These are phyloP conservation scores for Spathaspora passalidarum DNA, from an alignment of 805 yeast species.

Conservation along the genomic window DNA sequence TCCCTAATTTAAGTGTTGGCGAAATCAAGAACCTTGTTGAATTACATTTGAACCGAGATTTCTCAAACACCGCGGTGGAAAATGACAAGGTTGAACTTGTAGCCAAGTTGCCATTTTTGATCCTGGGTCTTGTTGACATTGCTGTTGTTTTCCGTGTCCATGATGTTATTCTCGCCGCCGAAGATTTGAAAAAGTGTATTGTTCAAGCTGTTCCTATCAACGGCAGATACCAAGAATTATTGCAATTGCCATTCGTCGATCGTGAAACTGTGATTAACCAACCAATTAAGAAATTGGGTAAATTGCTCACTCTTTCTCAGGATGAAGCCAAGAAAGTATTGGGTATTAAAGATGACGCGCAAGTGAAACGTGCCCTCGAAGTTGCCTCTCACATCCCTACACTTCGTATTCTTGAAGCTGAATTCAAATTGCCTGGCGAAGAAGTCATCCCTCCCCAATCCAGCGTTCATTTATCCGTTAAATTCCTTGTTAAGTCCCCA, in stretches of 20 bases:
- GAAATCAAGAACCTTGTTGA: conserved; percentile 51
- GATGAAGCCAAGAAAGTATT: conserved; percentile 54
- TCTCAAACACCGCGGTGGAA: conserved; percentile 22
- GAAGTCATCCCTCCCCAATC: conserved; percentile 64
- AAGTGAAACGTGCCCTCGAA: conserved; percentile 47
- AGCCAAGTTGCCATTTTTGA: conserved; percentile 59
- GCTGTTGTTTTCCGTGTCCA: conserved; percentile 75
- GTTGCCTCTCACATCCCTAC: conserved; percentile 68
- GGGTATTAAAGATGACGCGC: conserved; percentile 47
- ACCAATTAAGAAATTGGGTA: conserved; percentile 63
- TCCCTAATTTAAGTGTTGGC: conserved; percentile 40
- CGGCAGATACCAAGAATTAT: conserved; percentile 56
- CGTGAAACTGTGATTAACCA: conserved; percentile 40
- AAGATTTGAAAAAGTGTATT: conserved; percentile 67
- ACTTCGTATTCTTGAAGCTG: conserved; percentile 64
- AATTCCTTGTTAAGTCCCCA: conserved; percentile 74
- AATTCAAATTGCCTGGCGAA: conserved; percentile 88
- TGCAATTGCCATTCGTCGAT: conserved; percentile 79
- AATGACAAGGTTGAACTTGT: conserved; percentile 53
- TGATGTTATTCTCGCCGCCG: conserved; percentile 57
- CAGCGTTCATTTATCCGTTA: conserved; percentile 68
- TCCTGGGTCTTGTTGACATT: conserved; percentile 75
- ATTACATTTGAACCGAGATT: conserved; percentile 57
- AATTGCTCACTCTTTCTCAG: conserved; percentile 57
- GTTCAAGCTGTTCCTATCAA: conserved; percentile 69